Evolutionary conservation across 148 eudicot species (phyloP), one percentile per base, ranked within the genome.

Genomic region (Rhododendron ovatum): DNA sequence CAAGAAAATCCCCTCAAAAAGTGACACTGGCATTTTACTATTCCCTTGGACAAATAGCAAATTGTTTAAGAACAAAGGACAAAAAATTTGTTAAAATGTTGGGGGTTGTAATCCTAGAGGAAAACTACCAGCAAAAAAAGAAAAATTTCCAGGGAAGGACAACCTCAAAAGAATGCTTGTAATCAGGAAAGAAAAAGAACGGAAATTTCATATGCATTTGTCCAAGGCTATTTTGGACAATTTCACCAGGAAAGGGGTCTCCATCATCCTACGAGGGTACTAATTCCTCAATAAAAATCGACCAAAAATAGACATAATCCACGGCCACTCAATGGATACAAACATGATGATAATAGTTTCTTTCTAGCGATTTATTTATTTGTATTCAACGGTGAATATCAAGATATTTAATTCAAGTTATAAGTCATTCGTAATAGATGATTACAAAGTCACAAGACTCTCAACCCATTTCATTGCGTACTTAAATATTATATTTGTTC

Each of bases 1-100:
- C 87, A 81, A 86, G 28, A 86, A 81, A 71, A 41, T 35, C 84
- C 61, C 22, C 7, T 73, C 85, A 18, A 1, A 26, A 37, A 48
- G 45, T 67, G 35, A 26, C 74, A 63, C 12, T 63, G 26, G 26
- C 14, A 67, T 63, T 61, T 61, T 61, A 5, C 45, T 41, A 61
- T 61, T 65, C 71, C 71, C 33, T 65, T 65, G 71, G 71, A n/a
- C 71, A 24, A n/a, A 7, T n/a, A 41, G 4, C 6, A 55, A 5
- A 41, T 18, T 55, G 61, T 14, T 55, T 17, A 55, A 55, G 15
- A 55, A 17, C 22, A 55, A 18, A 55, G 61, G 61, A 18, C 61
- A 55, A 59, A 5, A 67, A 67, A 2, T 1, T 67, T 67, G 5
- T 10, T 26, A 11, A 67, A 26, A 26, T 26, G 15, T 63, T 63